A percentile compares a stretch with the other conserved stretches of the same genome.
Conservation (phyloP, 371 early-diverging fungal species). For the Actinomortierella ambigua region DNA sequence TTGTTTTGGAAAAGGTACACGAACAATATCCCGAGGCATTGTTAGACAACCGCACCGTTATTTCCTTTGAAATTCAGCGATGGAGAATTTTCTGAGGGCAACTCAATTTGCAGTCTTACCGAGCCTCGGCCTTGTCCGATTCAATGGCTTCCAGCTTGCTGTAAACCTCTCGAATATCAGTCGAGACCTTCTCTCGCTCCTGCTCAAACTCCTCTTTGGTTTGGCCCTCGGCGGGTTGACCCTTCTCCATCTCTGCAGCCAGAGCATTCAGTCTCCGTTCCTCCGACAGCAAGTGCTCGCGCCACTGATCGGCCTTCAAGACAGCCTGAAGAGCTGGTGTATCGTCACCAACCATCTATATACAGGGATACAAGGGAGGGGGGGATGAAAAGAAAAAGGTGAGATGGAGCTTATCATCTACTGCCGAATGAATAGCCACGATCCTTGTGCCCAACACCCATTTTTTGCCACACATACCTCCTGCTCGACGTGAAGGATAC, state of each 20-base stretch:
- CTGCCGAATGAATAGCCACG: no score
- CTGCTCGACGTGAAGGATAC: conserved; percentile 97
- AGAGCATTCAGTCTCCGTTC: conserved; percentile 65
- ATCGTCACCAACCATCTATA: conserved; percentile 88
- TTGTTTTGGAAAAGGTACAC: background rate
- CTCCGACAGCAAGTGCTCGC: conserved; percentile 87
- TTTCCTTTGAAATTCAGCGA: no score
- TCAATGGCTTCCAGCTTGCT: conserved; percentile 90
- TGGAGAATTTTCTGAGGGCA: no score
- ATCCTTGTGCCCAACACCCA: no score
- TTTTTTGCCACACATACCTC: conserved; percentile 69
- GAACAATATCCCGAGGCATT: background rate
- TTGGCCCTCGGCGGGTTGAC: conserved; percentile 48
- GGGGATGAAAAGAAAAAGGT: conserved; percentile 1
- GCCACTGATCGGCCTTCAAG: conserved; percentile 93
- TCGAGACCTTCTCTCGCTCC: conserved; percentile 66
- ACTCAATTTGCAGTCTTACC: conserved; percentile 50
- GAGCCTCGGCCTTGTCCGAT: conserved; percentile 94
- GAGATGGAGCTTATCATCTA: no score
- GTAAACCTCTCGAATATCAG: conserved; percentile 83
- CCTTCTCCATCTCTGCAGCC: conserved; percentile 50
- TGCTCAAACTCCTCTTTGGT: conserved; percentile 67
- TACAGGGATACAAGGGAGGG: background rate
- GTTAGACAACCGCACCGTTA: no score
- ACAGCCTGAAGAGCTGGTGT: conserved; percentile 88